Evolutionary conservation across 306 rosid genomes (phyloP), one percentile per base, ranked within the genome.

Genomic region (Carpinus fangiana): DNA sequence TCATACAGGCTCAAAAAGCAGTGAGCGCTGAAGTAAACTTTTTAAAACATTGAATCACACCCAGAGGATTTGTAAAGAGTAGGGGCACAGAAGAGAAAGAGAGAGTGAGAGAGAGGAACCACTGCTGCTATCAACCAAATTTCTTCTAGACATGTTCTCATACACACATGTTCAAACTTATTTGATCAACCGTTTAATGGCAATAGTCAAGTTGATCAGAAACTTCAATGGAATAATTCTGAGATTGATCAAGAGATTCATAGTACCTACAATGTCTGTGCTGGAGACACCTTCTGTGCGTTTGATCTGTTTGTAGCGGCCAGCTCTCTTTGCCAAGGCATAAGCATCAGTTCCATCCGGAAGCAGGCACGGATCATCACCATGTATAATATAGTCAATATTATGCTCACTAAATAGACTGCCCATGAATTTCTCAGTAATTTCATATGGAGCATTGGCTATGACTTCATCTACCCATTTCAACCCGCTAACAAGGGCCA

Each of bases 211-310:
- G 31, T 57, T 57, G 14, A 61, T 11, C 67, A 11, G 13, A 61
- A 26, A 23, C 28, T 38, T 66, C 69, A 62, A 31, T 4, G 12
- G 31, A 52, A 67, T 1, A 74, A 80, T 36, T 68, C 66, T 36
- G 60, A 74, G 69, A 75, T 70, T 45, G 75, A 81, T 67, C n/a
- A 41, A 82, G 82, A 84, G 81, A 85, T 74, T 78, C 70, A 73
- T 73, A 81, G 86, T 96, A 96, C 99, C 99, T 90, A 96, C 97
- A 83, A 96, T 96, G 78, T 96, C 98, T 67, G 99, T 93, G 76
- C 99, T 96, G 87, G 99, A 96, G 74, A 96, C 99, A 23, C 99
- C 99, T 88, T 96, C 99, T 72, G 99, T 96, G 67, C 99, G 98
- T 71, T 93, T 96, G 64, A 96, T 96, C 87, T 96, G 97, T 91